Evolutionary conservation across 2,329 filamentous ascomycete species (phyloP), one percentile per base, ranked within the genome.

Genomic region (Apiospora marii): DNA sequence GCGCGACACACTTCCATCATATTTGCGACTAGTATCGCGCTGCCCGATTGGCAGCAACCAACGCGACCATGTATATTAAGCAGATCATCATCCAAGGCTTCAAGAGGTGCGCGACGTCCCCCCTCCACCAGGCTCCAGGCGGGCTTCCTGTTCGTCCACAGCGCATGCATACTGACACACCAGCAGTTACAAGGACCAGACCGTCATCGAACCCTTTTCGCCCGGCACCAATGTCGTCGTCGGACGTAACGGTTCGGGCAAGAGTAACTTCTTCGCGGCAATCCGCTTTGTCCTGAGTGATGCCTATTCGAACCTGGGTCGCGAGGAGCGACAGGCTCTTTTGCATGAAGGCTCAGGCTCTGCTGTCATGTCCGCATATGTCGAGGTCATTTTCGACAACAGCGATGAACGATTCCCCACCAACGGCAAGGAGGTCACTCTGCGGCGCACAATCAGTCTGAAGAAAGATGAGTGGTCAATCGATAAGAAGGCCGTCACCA

Each of bases 21-120:
- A 64, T 74, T 58, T 70, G 68, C 48, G 30, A 41, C 68, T 53
- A 51, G 48, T 53, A 41, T 76, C 79, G 79, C 76, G 79, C 80
- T 81, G 80, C 80, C 79, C 78, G 77, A 74, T 72, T 74, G 80
- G 80, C 80, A 80, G 80, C 79, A 76, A 75, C 76, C 73, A 74
- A 74, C 74, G 78, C 80, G 83, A 87, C 79, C 81, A 98, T 98
- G 95, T 96, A 97, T 87, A 98, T 99, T 89, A 99, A 99, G 85
- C 96, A 99, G 87, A 98, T 98, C 83, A 98, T 98, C 84, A 98
- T 99, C 82, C 96, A 99, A 84, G 96, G 96, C 91, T 99, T 99
- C 87, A 99, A 99, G 86, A 98, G 95, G 95, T 97, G 84, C 77
- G 84, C 80, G 72, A 70, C 53, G 71, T 30, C 27, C 72, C 64